phyloP scores from a whole-genome alignment of 169 alveolate genomes.

The Plasmodium relictum region DNA sequence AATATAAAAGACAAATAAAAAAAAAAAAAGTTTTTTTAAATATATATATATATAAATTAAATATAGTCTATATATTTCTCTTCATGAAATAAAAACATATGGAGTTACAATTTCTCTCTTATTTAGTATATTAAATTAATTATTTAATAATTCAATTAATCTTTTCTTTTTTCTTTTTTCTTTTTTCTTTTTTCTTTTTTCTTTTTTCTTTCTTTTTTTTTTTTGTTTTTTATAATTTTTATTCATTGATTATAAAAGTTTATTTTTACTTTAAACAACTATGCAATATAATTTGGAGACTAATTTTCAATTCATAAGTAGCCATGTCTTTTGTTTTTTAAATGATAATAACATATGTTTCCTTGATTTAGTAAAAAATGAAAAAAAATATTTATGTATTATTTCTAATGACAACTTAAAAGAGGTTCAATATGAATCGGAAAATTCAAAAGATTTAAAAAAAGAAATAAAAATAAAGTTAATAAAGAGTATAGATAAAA shows the following conservation, averaged over 20 bases:
- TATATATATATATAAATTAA: too few relatives aligned
- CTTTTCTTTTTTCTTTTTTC: not conserved
- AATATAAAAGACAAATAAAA: too few relatives aligned
- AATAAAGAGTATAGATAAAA: not conserved
- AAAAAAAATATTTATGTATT: slow-evolving; percentile 30
- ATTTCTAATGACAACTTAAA: slow-evolving; percentile 13
- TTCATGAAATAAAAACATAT: too few relatives aligned
- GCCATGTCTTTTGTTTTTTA: slow-evolving; percentile 36
- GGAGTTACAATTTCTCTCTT: not conserved
- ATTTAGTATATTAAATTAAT: not conserved
- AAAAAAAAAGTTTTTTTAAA: too few relatives aligned
- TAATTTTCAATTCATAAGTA: slow-evolving; percentile 37
- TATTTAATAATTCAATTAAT: not conserved
- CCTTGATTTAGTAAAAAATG: slow-evolving; percentile 21
- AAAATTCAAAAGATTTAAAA: not conserved
- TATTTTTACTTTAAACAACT: not conserved
- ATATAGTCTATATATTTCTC: too few relatives aligned
- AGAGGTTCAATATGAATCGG: slow-evolving; percentile 6
- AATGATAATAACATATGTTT: slow-evolving; percentile 41
- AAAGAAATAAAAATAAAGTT: not conserved
- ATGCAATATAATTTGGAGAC: too few relatives aligned
- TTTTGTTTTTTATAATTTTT: not conserved
- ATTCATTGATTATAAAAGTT: not conserved
- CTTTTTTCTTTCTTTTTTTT: slow-evolving; percentile 2
- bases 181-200: not conserved